Conservation (phyloP, 306 rosid species). For the Prinsepia uniflora region DNA sequence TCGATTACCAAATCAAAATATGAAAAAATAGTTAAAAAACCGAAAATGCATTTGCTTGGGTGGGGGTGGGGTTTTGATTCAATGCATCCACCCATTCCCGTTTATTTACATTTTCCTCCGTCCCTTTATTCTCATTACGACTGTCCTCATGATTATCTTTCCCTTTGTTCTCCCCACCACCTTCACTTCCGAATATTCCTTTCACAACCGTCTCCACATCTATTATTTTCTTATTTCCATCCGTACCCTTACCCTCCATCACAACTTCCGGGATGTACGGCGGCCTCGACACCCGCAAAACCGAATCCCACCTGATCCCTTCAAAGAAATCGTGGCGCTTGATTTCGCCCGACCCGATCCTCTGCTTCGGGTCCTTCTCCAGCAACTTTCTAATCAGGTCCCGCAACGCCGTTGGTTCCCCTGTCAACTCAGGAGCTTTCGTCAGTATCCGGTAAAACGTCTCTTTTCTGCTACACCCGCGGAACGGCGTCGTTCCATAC, state of each 20-base stretch:
- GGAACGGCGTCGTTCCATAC: conserved; percentile 74
- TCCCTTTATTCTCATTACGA: background rate
- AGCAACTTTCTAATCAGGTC: conserved; percentile 55
- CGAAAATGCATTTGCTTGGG: conserved; percentile 28
- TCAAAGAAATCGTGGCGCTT: conserved; percentile 66
- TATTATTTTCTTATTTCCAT: conserved; percentile 23
- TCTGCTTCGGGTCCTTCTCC: conserved; percentile 54
- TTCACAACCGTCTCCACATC: conserved; percentile 63
- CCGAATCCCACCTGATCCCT: conserved; percentile 53
- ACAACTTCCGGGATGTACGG: conserved; percentile 59
- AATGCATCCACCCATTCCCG: conserved; percentile 34
- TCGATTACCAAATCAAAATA: background rate
- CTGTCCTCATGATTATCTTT: background rate
- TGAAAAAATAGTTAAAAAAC: conserved; percentile 35
- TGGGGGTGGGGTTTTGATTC: conserved; percentile 14
- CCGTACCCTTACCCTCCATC: conserved; percentile 29
- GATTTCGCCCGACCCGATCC: conserved; percentile 56
- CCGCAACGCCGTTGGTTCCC: conserved; percentile 52
- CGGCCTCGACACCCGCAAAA: conserved; percentile 53
- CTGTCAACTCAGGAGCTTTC: conserved; percentile 38
- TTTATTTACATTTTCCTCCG: conserved; percentile 2
- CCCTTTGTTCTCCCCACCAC: background rate
- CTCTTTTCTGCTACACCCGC: conserved; percentile 60
- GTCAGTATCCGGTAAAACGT: conserved; percentile 57
- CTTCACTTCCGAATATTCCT: conserved; percentile 34